Evolutionary conservation across 176 grass and related monocot genomes (phyloP), one percentile per base, ranked within the genome.

Genomic region (Oryza officinalis): DNA sequence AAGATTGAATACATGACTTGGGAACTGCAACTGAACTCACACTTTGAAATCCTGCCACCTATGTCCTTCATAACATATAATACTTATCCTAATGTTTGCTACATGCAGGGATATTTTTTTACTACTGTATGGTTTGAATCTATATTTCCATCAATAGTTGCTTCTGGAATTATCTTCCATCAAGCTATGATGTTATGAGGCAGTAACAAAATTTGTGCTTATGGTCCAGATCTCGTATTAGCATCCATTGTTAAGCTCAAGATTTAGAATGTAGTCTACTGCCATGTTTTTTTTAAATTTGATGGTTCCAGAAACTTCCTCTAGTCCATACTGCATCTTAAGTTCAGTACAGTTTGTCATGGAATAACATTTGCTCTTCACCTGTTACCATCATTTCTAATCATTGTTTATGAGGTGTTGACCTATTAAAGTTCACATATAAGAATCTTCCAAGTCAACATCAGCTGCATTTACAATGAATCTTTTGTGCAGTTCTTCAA

Each of bases 1-100:
- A 84, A 84, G 69, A 38, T 59, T 75, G 76, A 80, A 45, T 25
- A 78, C 47, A 80, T 80, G 76, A 80, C 27, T 47, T 75, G 75
- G 70, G 38, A 74, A 75, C 69, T 78, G 52, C 52, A 71, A 49
- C 63, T n/a, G 75, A 85, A 85, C 7, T 49, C 22, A n/a, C 46
- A 75, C 46, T 37, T 37, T 63, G 69, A 80, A 88, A 88, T 49
- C 63, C 27, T 61, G 47, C 63, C 27, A 75, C 22, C 13, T 69
- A 75, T 76, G 30, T 75, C 80, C 28, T 49, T 80, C 0, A 2
- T 72, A 10, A 44, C 22, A 0, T 88, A 66, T 49, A 66, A 38
- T 80, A 40, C 27, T 79, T 40, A 12, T 63, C 38, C 69, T 85
- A 47, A 69, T 17, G 63, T 69, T 80, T 80, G 22, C 8, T 69